A percentile compares a stretch with the other conserved stretches of the same genome.
Conservation (phyloP, 2,329 filamentous ascomycete genomes). For the Diplodia corticola region DNA sequence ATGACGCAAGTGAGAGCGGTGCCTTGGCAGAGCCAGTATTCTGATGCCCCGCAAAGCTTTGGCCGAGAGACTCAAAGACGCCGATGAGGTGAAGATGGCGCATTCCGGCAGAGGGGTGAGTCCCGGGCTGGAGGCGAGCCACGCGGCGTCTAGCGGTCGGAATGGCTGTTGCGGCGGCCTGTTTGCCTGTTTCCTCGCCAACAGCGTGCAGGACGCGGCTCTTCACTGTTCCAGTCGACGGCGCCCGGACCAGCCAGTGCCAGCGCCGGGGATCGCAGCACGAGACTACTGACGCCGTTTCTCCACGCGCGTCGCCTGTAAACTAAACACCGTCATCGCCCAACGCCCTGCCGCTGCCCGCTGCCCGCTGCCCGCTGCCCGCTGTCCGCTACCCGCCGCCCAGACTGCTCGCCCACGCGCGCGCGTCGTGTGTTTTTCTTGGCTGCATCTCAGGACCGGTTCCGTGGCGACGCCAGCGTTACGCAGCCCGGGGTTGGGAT, state of each 20-base stretch:
- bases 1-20: not conserved
- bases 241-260: not conserved
- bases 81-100: no score
- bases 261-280: conserved; percentile 1
- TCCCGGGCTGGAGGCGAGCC: not conserved
- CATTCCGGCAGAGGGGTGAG: not conserved
- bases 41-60: not conserved
- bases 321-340: conserved; percentile 1
- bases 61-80: not conserved
- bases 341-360: not conserved
- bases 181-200: conserved; percentile 17
- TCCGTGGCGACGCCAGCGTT: not conserved
- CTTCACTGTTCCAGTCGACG: no score
- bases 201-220: not conserved
- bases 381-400: not conserved
- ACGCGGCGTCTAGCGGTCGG: not conserved
- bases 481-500: not conserved
- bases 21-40: not conserved
- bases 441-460: not conserved
- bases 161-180: not conserved
- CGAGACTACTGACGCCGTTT: not conserved
- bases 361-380: no score
- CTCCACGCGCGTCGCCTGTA: conserved; percentile 1
- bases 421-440: not conserved
- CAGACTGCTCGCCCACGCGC: not conserved